Evolutionary conservation across 148 eudicot genomes (phyloP).

Genomic region (Vaccinium vitisidaea): DNA sequence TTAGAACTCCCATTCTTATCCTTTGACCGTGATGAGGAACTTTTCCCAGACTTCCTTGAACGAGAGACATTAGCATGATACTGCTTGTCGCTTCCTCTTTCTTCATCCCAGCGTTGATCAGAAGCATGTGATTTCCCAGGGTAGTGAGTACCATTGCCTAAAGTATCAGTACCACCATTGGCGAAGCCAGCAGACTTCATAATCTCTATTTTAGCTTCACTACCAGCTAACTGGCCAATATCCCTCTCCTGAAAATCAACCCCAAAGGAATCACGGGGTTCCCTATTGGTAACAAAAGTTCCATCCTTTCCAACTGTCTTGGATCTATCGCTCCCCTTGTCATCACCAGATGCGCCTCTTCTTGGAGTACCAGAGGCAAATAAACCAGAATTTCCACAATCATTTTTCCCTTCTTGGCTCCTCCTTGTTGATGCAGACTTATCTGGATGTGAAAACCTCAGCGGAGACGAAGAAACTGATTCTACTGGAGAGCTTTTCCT

Average conservation of each 20-base stretch:
- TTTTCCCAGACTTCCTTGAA: constrained; percentile 37
- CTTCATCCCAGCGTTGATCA: constrained; percentile 32
- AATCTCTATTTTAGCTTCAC: constrained; percentile 18
- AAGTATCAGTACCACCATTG: constrained; percentile 26
- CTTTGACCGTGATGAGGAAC: constrained; percentile 41
- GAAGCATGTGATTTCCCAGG: constrained; percentile 29
- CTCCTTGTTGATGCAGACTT: constrained; percentile 30
- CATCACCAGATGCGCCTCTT: constrained; percentile 37
- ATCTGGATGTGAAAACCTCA: constrained; percentile 52
- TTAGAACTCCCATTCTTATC: constrained; percentile 36
- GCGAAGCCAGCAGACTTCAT: constrained; percentile 24
- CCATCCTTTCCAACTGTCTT: constrained; percentile 33
- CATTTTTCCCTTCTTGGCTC: constrained; percentile 34
- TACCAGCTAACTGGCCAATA: constrained; percentile 22
- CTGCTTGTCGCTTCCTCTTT: constrained; percentile 27
- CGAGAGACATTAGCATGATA: constrained; percentile 26
- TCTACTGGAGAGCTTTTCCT: constrained; percentile 87
- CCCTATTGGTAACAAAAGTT: constrained; percentile 25
- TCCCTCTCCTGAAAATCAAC: constrained; percentile 30
- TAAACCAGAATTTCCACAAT: constrained; percentile 29
- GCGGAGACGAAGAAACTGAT: constrained; percentile 94
- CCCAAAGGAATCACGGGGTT: constrained; percentile 23
- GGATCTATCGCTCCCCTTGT: constrained; percentile 25
- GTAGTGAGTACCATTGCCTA: constrained; percentile 25
- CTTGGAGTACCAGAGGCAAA: constrained; percentile 30